Base-by-base conservation (phyloP, 176 grass and related monocot genomes). In the Bolboschoenus planiculmis region DNA sequence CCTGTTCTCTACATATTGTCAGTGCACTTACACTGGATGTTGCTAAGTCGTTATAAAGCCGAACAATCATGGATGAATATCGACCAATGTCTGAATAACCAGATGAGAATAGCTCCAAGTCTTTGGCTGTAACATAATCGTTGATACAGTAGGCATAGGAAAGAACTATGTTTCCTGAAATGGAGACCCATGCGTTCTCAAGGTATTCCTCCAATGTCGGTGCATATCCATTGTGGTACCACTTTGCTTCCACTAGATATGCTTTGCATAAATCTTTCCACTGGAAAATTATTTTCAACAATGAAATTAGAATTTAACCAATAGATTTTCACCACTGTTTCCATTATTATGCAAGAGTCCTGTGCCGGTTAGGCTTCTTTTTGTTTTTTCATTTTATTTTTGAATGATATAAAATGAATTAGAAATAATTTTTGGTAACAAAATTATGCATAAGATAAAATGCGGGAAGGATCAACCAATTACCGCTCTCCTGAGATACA, bases 401-500 rank as follows among this genome's bases (percentile, higher is more conserved):
- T 33, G 1, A 55, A 55, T 55, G n/a, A n/a, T n/a, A 1, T 50
- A 2, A 14, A 14, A 29, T 16, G 14, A 3, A 62, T 16, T 26
- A 55, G 27, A 30, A 65, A 42, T n/a, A 24, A 61, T 8, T 10
- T 2, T 9, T 42, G 15, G 10, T 16, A 8, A 44, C 3, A 43
- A 67, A 68, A 30, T 46, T 46, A 15, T 64, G 58, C 5, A 67
- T 11, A n/a, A 44, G 13, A 24, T 7, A 62, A 42, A 10, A 34
- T 10, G 1, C 18, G 9, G 8, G 3, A 14, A 53, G 4, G 36
- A 78, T 81, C 21, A n/a, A 40, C 8, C 4, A 14, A 67, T 67
- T 43, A 81, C 85, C n/a, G 79, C 64, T 75, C 50, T 62, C 54
- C 58, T 87, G 0, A 87, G 37, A 71, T 82, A 61, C 11, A 78